Conservation (phyloP, 2,329 filamentous ascomycete species). For the Aureobasidium sp. region DNA sequence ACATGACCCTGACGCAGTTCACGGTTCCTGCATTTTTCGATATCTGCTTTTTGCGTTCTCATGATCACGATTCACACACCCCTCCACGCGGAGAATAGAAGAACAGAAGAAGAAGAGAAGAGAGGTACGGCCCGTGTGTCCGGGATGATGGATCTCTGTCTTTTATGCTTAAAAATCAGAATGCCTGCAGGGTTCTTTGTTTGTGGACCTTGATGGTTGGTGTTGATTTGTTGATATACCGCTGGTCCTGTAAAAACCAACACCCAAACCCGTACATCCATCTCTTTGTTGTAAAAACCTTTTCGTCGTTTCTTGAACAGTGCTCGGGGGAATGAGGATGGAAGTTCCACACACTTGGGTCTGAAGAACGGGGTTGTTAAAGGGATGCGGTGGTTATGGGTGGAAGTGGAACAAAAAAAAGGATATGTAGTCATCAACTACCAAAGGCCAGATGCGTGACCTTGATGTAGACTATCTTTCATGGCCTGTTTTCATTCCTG, state of each 20-base stretch:
- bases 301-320: too few relatives aligned
- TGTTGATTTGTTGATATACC: background rate
- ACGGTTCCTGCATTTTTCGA: background rate
- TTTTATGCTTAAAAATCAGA: background rate
- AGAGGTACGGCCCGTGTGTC: background rate
- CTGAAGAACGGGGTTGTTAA: too few relatives aligned
- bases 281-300: background rate
- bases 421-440: too few relatives aligned
- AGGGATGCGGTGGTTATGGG: too few relatives aligned
- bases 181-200: background rate
- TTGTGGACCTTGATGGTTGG: background rate
- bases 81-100: background rate
- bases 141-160: background rate
- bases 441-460: too few relatives aligned
- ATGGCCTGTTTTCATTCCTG: too few relatives aligned
- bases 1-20: background rate
- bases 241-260: background rate
- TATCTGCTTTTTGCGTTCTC: background rate
- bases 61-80: background rate
- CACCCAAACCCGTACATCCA: background rate
- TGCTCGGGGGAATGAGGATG: too few relatives aligned
- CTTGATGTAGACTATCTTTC: too few relatives aligned
- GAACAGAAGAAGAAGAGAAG: too few relatives aligned
- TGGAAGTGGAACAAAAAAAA: too few relatives aligned
- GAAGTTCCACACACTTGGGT: too few relatives aligned